These are phyloP conservation scores for Daedaleopsis sinensis DNA, from an alignment of 768 basidiomycete species.

Conservation along the genomic window DNA sequence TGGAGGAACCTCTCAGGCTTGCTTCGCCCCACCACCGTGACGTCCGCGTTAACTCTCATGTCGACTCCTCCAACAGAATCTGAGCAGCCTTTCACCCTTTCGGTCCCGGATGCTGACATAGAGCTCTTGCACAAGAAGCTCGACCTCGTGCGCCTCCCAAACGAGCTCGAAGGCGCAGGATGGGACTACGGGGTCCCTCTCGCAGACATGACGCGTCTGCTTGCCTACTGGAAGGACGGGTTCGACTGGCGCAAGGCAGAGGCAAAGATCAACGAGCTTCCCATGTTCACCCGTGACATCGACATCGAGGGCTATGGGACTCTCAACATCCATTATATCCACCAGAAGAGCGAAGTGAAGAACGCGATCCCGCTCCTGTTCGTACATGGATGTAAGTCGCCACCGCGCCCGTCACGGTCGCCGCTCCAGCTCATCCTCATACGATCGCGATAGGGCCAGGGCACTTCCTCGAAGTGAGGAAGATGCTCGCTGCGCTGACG, in stretches of 20 bases:
- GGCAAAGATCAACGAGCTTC: constrained; percentile 52
- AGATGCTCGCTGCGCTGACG: constrained; percentile 57
- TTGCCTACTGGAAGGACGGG: constrained; percentile 56
- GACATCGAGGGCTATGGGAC: constrained; percentile 48
- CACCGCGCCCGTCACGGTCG: too few species aligned
- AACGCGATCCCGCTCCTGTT: constrained; percentile 44
- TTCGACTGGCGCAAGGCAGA: constrained; percentile 63
- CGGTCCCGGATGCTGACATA: constrained; percentile 26
- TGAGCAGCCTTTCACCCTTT: constrained; percentile 28
- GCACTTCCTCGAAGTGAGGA: constrained; percentile 56
- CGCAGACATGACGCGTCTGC: constrained; percentile 49
- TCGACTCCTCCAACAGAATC: background rate
- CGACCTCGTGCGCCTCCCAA: constrained; percentile 27
- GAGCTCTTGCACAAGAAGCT: constrained; percentile 28
- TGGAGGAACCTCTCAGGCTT: too few species aligned
- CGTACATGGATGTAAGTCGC: constrained; percentile 57
- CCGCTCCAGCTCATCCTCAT: too few species aligned
- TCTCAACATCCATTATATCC: constrained; percentile 57
- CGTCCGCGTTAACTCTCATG: background rate
- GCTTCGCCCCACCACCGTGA: too few species aligned
- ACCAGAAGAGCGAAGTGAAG: constrained; percentile 45
- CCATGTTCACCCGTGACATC: constrained; percentile 60
- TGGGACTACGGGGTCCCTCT: constrained; percentile 45
- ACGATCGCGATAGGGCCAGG: constrained; percentile 54
- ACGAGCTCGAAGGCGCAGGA: constrained; percentile 28